Evolutionary conservation across 352 stramenopile species (phyloP).

Genomic region (Lagenidium giganteum): DNA sequence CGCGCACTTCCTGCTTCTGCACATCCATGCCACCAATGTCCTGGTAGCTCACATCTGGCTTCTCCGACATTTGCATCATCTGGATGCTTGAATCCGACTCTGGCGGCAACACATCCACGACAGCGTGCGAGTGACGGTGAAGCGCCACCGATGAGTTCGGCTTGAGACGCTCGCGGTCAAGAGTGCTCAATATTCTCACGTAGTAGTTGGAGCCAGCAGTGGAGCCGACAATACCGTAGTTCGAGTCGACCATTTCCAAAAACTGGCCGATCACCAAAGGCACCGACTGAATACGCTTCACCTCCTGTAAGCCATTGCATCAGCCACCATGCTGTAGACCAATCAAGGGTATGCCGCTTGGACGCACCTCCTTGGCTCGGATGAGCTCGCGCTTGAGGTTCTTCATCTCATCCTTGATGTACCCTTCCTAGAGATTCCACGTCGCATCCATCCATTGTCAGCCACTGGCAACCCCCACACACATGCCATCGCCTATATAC

Average conservation of each 20-base stretch:
- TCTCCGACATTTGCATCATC: constrained; percentile 98
- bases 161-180: constrained; percentile 98
- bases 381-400: constrained; percentile 99
- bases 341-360: not conserved
- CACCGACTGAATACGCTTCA: constrained; percentile 99
- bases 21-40: constrained; percentile 99
- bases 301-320: constrained; percentile 47
- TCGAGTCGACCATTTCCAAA: constrained; percentile 99
- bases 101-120: constrained; percentile 98
- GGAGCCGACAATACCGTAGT: constrained; percentile 98
- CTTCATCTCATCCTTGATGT: constrained; percentile 99
- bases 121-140: constrained; percentile 97
- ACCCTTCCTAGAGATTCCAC: constrained; percentile 89
- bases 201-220: constrained; percentile 99
- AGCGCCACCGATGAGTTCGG: constrained; percentile 98
- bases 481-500: not conserved
- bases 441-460: not conserved
- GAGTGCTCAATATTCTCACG: constrained; percentile 97
- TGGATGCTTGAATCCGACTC: constrained; percentile 99
- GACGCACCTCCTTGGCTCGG: constrained; percentile 93
- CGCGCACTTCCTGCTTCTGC: constrained; percentile 98
- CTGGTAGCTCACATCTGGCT: constrained; percentile 92
- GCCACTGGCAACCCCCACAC: not conserved
- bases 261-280: constrained; percentile 99
- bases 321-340: not conserved